These are phyloP conservation scores for Dalbergia cochinchinensis DNA, from an alignment of 306 rosid genomes.

Conservation along the genomic window DNA sequence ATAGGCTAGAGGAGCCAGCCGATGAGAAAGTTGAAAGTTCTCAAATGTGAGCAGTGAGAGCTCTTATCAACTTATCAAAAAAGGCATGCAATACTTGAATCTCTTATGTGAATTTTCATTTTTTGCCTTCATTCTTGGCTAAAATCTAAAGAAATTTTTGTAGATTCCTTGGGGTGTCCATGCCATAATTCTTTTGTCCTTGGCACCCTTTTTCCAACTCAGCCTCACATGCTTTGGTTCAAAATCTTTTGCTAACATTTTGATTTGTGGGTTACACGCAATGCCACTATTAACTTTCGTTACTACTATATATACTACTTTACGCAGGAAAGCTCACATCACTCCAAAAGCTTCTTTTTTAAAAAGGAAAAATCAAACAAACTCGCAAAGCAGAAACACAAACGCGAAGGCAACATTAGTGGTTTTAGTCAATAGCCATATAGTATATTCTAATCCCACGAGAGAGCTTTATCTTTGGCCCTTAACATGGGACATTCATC, in stretches of 20 bases:
- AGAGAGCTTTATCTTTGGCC: conserved; percentile 32
- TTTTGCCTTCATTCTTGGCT: conserved; percentile 22
- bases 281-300: conserved; percentile 47
- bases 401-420: conserved; percentile 42
- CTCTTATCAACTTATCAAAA: conserved; percentile 68
- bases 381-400: conserved; percentile 41
- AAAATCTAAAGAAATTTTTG: conserved; percentile 24
- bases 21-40: conserved; percentile 49
- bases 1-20: conserved; percentile 23
- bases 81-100: conserved; percentile 43
- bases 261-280: conserved; percentile 63
- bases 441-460: conserved; percentile 40
- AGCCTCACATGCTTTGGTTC: conserved; percentile 58
- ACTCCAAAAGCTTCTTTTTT: conserved; percentile 54
- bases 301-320: conserved; percentile 32
- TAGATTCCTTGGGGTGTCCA: conserved; percentile 45
- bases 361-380: conserved; percentile 41
- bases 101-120: conserved; percentile 9
- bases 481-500: conserved; percentile 24
- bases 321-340: conserved; percentile 44
- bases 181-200: conserved; percentile 39
- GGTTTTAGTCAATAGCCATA: conserved; percentile 41
- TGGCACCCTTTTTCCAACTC: conserved; percentile 50
- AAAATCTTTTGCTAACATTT: conserved; percentile 43
- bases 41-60: conserved; percentile 68